phyloP scores from a whole-genome alignment of 2,329 filamentous ascomycete species.

The Fusarium clavum region DNA sequence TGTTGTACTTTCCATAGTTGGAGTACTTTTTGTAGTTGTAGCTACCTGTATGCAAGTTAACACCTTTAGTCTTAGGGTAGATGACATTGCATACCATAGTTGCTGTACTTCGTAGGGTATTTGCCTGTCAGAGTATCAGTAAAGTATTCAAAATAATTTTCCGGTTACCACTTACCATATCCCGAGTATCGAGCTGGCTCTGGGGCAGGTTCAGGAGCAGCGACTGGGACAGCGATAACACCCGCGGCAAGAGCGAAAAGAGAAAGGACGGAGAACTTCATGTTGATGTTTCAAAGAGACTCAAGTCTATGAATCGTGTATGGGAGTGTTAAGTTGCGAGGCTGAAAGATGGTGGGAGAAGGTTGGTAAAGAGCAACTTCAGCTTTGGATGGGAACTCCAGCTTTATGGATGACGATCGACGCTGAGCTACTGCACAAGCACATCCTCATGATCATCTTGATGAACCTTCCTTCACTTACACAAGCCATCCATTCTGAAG shows the following conservation, averaged over 20 bases:
- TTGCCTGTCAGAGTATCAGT: neutral
- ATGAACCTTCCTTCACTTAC: conserved; percentile 3
- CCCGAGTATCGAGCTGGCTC: conserved; percentile 17
- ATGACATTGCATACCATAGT: neutral
- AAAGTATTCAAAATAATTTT: neutral
- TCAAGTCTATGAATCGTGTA: neutral
- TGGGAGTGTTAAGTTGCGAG: neutral
- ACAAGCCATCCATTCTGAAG: neutral
- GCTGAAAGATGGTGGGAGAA: conserved; percentile 9
- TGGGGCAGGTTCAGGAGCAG: conserved; percentile 29
- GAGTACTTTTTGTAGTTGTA: conserved; percentile 32
- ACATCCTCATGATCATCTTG: neutral
- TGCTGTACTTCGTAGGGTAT: neutral
- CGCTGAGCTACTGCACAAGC: neutral
- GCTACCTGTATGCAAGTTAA: neutral
- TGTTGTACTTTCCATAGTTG: conserved; percentile 15
- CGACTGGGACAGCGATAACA: conserved; percentile 39
- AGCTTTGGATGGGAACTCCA: conserved; percentile 2
- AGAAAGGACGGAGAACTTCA: conserved; percentile 48
- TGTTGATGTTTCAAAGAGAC: conserved; percentile 27
- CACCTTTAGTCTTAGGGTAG: accelerated
- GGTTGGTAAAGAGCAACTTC: neutral
- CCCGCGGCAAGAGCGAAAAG: conserved; percentile 44
- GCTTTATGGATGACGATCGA: conserved; percentile 31
- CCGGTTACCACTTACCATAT: conserved; percentile 5